Base-by-base conservation (phyloP, 768 basidiomycete species). In the Leccinum sublutescens region DNA sequence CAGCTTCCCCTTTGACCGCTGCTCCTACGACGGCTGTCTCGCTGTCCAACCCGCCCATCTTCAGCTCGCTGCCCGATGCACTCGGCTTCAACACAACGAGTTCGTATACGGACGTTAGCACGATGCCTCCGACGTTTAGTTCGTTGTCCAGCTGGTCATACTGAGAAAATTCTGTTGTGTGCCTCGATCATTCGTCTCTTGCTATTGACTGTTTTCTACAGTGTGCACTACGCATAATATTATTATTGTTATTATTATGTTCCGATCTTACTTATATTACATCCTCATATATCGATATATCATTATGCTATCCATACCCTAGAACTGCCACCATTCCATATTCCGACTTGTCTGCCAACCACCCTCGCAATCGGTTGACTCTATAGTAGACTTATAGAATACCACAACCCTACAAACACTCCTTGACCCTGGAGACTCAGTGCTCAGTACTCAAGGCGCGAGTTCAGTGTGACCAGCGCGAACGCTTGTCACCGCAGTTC, bases 21-120 rank as follows among this genome's bases (percentile, higher is more conserved):
- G n/a, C n/a, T 10, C 40, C 10, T 38, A 17, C 17, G 38, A 38
- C 8, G 38, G 17, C 38, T 38, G 7, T 9, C n/a, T 10, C 14
- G 15, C 2, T n/a, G 17, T 40, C n/a, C 40, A 40, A 40, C 40
- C 38, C 38, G 17, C 38, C 9, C 38, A 40, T 40, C 40, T n/a
- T 40, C n/a, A 40, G 40, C 40, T n/a, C 40, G 40, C 40, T n/a
- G 8, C 40, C 40, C n/a, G n/a, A 40, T 40, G 40, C 40, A 17
- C 40, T 40, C 8, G 54, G 23, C 48, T 19, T 56, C 23, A 53
- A 51, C 15, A 52, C 2, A 23, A 65, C 65, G 10, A 62, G 49
- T 45, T 49, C 50, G 14, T 55, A 52, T 17, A 51, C 58, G n/a
- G 68, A 67, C 38, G 54, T 69, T 4, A 64, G 53, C 47, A 65